Conservation (phyloP, 2,329 filamentous ascomycete genomes). For the Colletotrichum zoysiae region DNA sequence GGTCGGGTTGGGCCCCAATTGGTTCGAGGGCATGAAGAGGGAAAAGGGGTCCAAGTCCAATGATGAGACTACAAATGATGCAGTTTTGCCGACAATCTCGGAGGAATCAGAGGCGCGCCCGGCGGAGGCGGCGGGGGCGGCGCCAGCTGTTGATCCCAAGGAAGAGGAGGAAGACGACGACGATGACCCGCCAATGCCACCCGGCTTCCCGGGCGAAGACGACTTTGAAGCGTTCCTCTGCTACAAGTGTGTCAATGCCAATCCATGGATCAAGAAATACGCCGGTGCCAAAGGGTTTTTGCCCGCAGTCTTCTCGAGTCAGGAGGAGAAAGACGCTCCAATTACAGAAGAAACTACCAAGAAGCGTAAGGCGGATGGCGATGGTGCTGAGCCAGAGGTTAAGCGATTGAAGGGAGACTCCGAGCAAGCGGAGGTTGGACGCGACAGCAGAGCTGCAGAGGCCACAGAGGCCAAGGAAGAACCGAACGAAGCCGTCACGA, state of each 20-base stretch:
- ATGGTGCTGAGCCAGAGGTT: conserved; percentile 52
- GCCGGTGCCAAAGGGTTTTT: conserved; percentile 85
- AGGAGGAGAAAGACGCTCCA: conserved; percentile 42
- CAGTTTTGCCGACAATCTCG: conserved; percentile 61
- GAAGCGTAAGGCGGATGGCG: conserved; percentile 76
- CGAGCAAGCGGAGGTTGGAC: conserved; percentile 42
- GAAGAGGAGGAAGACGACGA: conserved; percentile 57
- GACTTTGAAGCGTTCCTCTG: conserved; percentile 92
- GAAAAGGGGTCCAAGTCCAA: conserved; percentile 49
- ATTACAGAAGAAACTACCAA: conserved; percentile 53
- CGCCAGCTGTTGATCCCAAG: conserved; percentile 30
- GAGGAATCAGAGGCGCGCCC: conserved; percentile 59
- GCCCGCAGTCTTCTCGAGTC: conserved; percentile 70
- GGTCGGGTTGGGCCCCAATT: conserved; percentile 81
- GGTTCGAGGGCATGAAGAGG: conserved; percentile 69
- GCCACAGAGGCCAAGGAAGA: conserved; percentile 38
- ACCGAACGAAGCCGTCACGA: conserved; percentile 30
- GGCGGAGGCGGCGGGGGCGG: conserved; percentile 43
- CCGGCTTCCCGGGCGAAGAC: conserved; percentile 89
- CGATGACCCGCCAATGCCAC: conserved; percentile 77
- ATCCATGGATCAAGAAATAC: conserved; percentile 93
- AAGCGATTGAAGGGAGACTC: conserved; percentile 68
- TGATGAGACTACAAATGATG: conserved; percentile 38
- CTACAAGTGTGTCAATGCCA: conserved; percentile 90
- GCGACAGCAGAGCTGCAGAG: conserved; percentile 17